Evolutionary conservation across 768 basidiomycete species (phyloP).

Genomic region (Rhodotorula sphaerocarpa): DNA sequence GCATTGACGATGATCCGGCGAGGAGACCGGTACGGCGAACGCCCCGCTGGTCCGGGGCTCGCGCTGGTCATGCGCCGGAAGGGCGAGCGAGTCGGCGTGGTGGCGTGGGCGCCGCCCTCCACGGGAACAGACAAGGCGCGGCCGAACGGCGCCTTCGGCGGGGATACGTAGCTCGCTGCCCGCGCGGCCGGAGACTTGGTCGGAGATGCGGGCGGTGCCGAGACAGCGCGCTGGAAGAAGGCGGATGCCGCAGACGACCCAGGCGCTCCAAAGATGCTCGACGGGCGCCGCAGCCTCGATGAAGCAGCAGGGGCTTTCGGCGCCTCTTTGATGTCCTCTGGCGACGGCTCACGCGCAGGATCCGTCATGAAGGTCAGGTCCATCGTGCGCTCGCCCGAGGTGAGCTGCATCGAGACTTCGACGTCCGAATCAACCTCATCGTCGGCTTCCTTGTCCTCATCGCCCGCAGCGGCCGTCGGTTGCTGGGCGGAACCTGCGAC

Average conservation of each 20-base stretch:
- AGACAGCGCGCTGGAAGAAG: background rate
- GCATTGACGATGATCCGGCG: constrained; percentile 6
- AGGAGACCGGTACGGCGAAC: constrained; percentile 17
- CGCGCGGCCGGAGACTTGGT: constrained; percentile 4
- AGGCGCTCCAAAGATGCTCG: no score
- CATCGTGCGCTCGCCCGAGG: constrained; percentile 11
- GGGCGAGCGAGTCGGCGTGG: constrained; percentile 6
- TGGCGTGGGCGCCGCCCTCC: background rate
- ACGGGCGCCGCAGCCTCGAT: no score
- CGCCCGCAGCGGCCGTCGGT: background rate
- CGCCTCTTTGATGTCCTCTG: background rate
- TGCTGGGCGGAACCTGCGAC: background rate
- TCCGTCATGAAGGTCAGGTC: constrained; percentile 12
- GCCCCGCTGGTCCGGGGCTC: background rate
- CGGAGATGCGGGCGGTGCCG: constrained; percentile 9
- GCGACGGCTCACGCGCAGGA: background rate
- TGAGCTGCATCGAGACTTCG: constrained; percentile 31
- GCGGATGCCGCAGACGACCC: background rate
- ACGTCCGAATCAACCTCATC: constrained; percentile 32
- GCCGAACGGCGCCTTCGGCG: background rate
- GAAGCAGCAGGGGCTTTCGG: no score
- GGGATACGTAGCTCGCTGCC: background rate
- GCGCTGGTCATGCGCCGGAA: constrained; percentile 1
- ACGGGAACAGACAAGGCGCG: constrained; percentile 15
- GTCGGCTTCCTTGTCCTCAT: constrained; percentile 16